Conservation (phyloP, 2,329 filamentous ascomycete genomes). For the Talaromyces albobiverticillius region DNA sequence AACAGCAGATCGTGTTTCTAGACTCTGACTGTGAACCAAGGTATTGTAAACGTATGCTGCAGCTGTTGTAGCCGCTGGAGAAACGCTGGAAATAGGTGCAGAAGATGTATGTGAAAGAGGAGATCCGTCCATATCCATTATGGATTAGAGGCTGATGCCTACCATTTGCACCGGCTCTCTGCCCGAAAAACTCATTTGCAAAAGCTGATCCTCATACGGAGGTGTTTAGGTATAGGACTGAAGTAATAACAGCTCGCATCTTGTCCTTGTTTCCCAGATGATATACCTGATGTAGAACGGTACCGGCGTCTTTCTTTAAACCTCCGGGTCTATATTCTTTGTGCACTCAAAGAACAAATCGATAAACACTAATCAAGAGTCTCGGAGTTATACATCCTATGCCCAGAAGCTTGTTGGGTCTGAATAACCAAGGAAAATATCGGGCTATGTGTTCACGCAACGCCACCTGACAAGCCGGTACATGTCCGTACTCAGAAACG, state of each 20-base stretch:
- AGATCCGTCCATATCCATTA: neutral
- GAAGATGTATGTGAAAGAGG: neutral
- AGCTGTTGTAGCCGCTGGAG: neutral
- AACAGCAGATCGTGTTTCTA: neutral
- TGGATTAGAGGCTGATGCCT: neutral
- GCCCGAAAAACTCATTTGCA: neutral
- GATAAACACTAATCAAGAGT: neutral
- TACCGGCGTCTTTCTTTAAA: neutral
- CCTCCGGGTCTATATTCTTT: neutral
- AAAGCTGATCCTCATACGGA: neutral
- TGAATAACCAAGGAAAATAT: too few relatives aligned
- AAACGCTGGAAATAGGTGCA: neutral
- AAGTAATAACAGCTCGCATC: neutral
- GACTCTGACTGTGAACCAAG: neutral
- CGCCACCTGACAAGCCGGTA: too few relatives aligned
- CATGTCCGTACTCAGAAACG: too few relatives aligned
- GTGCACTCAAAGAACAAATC: neutral
- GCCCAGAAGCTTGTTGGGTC: too few relatives aligned
- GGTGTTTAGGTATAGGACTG: neutral
- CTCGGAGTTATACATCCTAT: neutral
- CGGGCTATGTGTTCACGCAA: too few relatives aligned
- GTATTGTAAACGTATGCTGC: neutral
- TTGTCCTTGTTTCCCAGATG: too few relatives aligned
- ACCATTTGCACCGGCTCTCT: neutral
- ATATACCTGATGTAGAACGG: too few relatives aligned